A percentile compares a stretch with the other conserved stretches of the same genome.
phyloP scores from a whole-genome alignment of 192 early-diverging fungal genomes.

The Coemansia sp. region DNA sequence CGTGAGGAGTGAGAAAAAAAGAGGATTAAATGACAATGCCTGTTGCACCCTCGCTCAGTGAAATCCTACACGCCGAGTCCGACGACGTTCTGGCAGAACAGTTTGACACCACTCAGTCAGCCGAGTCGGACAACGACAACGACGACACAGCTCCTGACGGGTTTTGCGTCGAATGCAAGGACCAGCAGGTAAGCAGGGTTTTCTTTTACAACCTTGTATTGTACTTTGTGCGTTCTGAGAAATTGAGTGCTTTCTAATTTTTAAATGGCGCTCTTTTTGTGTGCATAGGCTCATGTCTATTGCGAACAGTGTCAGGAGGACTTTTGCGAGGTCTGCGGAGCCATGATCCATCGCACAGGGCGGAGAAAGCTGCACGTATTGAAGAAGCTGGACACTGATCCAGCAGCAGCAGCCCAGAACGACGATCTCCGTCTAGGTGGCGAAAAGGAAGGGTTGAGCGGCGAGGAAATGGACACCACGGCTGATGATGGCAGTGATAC shows the following conservation, averaged over 20 bases:
- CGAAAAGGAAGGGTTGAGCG: not conserved
- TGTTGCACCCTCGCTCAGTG: constrained; percentile 35
- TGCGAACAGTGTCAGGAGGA: constrained; percentile 84
- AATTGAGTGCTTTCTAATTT: too few relatives aligned
- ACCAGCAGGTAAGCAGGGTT: constrained; percentile 57
- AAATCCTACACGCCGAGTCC: constrained; percentile 42
- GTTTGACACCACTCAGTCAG: constrained; percentile 11
- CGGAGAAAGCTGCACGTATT: constrained; percentile 61
- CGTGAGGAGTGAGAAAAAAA: too few relatives aligned
- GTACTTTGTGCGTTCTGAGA: not conserved
- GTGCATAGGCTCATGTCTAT: constrained; percentile 38
- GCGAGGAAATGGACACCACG: not conserved
- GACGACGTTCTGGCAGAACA: constrained; percentile 17
- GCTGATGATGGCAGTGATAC: not conserved
- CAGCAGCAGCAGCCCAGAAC: constrained; percentile 7
- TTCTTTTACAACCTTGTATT: not conserved
- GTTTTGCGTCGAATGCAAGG: constrained; percentile 88
- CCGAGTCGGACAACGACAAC: not conserved
- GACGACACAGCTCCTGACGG: constrained; percentile 58
- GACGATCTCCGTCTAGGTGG: not conserved
- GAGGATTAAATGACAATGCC: constrained; percentile 36
- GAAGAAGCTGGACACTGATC: constrained; percentile 36
- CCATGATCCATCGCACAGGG: constrained; percentile 82
- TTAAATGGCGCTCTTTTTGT: not conserved
- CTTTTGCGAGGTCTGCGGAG: constrained; percentile 91